Conservation (phyloP, 108 stramenopile species). For the Seminavis robusta region DNA sequence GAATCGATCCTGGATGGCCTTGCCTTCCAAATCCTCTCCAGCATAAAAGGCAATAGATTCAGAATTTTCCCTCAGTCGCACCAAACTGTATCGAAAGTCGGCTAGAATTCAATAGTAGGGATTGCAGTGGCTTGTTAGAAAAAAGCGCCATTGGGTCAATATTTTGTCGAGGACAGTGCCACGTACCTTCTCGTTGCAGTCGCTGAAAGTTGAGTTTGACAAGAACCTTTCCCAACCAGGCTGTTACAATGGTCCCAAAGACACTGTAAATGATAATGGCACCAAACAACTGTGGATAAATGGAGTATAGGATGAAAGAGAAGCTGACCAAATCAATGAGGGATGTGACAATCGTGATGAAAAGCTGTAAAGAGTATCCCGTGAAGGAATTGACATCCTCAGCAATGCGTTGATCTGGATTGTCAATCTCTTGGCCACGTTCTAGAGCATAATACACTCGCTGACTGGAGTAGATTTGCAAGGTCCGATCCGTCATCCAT, state of each 20-base stretch:
- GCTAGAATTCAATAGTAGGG: no score
- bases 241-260: conserved; percentile 73
- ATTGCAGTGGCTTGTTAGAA: no score
- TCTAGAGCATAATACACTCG: conserved; percentile 42
- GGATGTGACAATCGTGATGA: conserved; percentile 82
- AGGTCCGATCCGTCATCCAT: conserved; percentile 74
- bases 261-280: conserved; percentile 82
- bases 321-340: conserved; percentile 90
- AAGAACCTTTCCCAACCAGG: conserved; percentile 61
- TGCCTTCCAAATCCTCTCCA: conserved; percentile 84
- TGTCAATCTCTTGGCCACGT: conserved; percentile 52
- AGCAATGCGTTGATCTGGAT: conserved; percentile 95
- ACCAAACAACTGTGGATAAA: conserved; percentile 87
- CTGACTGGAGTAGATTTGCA: conserved; percentile 54
- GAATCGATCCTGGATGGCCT: conserved; percentile 59
- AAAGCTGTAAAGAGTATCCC: conserved; percentile 77
- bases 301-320: conserved; percentile 84
- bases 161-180: no score
- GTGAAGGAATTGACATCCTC: conserved; percentile 94
- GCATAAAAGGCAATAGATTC: conserved; percentile 96
- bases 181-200: conserved; percentile 72
- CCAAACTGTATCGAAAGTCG: conserved; percentile 86
- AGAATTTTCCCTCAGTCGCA: conserved; percentile 90
- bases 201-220: conserved; percentile 82
- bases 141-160: no score